Base-by-base conservation (phyloP, 2,329 filamentous ascomycete species). In the Macroventuria anomochaeta region DNA sequence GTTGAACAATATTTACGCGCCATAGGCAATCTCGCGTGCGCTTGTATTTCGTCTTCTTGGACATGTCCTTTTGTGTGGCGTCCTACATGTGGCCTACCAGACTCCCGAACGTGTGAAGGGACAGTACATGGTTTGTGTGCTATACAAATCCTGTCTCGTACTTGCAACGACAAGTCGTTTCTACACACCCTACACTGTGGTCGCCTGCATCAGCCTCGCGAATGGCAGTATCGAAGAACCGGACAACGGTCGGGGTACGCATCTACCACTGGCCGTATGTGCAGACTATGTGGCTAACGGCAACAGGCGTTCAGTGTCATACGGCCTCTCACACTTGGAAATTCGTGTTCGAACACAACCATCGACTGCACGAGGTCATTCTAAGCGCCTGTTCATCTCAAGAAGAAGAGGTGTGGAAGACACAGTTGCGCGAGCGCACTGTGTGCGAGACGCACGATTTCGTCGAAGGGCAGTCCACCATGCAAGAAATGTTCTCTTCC, bases 241-340 rank as follows among this genome's bases (percentile, higher is more conserved):
- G 3, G 88, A 93, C 67, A 93, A 93, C 70, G 88, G 88, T 17
- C 83, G 85, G 80, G 90, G 90, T 70, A 59, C 20, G 55, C 85
- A 8, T 37, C 1, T 29, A 3, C n/a, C 12, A n/a, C 7, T 10
- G 11, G 17, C 5, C 17, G 7, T 32, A 1, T 18, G 12, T 34
- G 36, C 41, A 44, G 25, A 31, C 41, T 55, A 7, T 18, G n/a
- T 20, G 2, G 39, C 58, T 69, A 41, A 67, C 12, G 36, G 12
- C 11, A 17, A 39, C 56, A 96, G 92, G 91, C 0, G 72, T 97
- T 7, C 91, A 93, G 79, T 97, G 92, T 67, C 88, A 95, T 59
- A 90, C 89, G 3, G 90, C 90, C 0, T 87, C 90, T 0, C 90
- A 90, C 72, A 95, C 92, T 1, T 97, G 93, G 93, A 99, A 97